phyloP scores from a whole-genome alignment of 1,284 basidiomycete genomes.

The Cryptococcus sp. region DNA sequence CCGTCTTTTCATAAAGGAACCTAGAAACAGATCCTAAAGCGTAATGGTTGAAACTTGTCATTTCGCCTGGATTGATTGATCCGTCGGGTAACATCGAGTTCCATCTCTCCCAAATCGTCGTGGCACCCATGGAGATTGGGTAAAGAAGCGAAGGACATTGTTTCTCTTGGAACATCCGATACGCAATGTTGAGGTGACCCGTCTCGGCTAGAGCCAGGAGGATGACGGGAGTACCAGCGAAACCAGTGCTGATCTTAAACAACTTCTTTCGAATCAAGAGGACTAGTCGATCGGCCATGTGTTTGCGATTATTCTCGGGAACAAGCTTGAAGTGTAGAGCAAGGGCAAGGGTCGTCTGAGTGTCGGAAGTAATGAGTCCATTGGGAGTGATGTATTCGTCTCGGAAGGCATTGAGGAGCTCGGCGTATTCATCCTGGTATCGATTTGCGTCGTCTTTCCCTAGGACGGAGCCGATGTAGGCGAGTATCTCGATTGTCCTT shows the following conservation, averaged over 20 bases:
- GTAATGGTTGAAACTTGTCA: constrained; percentile 28
- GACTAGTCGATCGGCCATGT: constrained; percentile 14
- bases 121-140: constrained; percentile 26
- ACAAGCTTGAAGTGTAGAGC: constrained; percentile 21
- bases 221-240: constrained; percentile 31
- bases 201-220: constrained; percentile 16
- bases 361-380: constrained; percentile 19
- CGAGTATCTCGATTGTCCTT: constrained; percentile 7
- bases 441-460: constrained; percentile 11
- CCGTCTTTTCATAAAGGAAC: constrained; percentile 23
- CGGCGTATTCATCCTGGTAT: constrained; percentile 5
- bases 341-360: constrained; percentile 21
- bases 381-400: constrained; percentile 18
- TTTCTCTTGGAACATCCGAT: constrained; percentile 32
- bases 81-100: constrained; percentile 32
- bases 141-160: constrained; percentile 24
- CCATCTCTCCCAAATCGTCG: constrained; percentile 38
- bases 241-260: constrained; percentile 25
- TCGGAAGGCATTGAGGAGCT: constrained; percentile 14
- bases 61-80: constrained; percentile 27
- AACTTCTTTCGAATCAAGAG: constrained; percentile 9
- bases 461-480: constrained; percentile 14
- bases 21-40: constrained; percentile 25
- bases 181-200: constrained; percentile 25
- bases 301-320: constrained; percentile 1